Percentiles rank a stretch among this genome's conserved stretches.
Conservation (phyloP, 2,329 filamentous ascomycete genomes). For the Reticulascus tulasneorum region DNA sequence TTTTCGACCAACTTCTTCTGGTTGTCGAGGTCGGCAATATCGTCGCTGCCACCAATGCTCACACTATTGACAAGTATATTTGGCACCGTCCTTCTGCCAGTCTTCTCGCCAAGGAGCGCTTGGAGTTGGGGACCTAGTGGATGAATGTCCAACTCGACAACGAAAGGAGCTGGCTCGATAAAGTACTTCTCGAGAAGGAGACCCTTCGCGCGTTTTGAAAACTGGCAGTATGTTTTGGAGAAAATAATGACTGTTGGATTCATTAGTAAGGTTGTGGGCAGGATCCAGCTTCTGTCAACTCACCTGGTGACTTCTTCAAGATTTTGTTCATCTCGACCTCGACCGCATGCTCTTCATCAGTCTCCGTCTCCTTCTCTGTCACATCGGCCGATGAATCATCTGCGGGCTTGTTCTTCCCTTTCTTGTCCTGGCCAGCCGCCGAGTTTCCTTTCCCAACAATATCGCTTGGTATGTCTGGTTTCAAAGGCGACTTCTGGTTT, state of each 20-base stretch:
- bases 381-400: slow-evolving; percentile 30
- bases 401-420: slow-evolving; percentile 46
- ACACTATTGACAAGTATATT: slow-evolving; percentile 86
- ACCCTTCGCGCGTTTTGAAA: slow-evolving; percentile 78
- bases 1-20: slow-evolving; percentile 65
- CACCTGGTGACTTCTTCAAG: slow-evolving; percentile 80
- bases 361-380: slow-evolving; percentile 39
- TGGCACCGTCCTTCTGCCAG: slow-evolving; percentile 80
- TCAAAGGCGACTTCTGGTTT: slow-evolving; percentile 61
- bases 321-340: slow-evolving; percentile 73
- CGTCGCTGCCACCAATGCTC: slow-evolving; percentile 87
- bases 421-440: slow-evolving; percentile 45
- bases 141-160: slow-evolving; percentile 88
- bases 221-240: slow-evolving; percentile 89
- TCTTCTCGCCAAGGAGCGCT: slow-evolving; percentile 64
- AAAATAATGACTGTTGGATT: slow-evolving; percentile 76
- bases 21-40: slow-evolving; percentile 68
- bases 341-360: slow-evolving; percentile 58
- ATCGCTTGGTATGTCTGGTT: slow-evolving; percentile 54
- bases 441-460: slow-evolving; percentile 58
- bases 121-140: slow-evolving; percentile 71
- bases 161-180: slow-evolving; percentile 76
- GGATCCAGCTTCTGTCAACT: slow-evolving; percentile 20
- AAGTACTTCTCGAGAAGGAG: slow-evolving; percentile 80
- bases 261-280: background rate